These are phyloP conservation scores for Fagopyrum tataricum DNA, from an alignment of 148 eudicot species.

Conservation along the genomic window DNA sequence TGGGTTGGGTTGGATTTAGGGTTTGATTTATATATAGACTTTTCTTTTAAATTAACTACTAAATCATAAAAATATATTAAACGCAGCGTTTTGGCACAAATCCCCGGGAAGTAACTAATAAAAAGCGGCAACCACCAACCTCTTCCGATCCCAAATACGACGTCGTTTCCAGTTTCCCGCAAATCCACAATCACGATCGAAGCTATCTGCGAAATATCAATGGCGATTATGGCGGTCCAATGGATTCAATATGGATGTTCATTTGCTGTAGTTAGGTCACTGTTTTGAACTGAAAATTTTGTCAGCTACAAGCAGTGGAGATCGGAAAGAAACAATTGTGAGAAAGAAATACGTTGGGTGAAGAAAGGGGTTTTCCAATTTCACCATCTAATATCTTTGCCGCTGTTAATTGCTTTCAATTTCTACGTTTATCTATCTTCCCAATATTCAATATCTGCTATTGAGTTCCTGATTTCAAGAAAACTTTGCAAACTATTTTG, in stretches of 20 bases:
- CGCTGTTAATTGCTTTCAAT: background rate
- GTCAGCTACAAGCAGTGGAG: too few species aligned
- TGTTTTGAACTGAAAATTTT: too few species aligned
- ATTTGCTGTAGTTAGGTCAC: too few species aligned
- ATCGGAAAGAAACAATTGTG: too few species aligned
- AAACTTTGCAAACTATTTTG: background rate
- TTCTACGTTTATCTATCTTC: background rate
- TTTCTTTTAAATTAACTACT: too few species aligned
- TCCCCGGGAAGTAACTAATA: background rate
- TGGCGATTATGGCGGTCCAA: too few species aligned
- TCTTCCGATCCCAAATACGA: background rate
- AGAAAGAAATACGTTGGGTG: too few species aligned
- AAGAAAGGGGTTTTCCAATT: background rate
- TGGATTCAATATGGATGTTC: too few species aligned
- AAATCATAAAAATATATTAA: background rate
- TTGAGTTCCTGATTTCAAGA: background rate
- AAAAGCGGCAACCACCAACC: background rate
- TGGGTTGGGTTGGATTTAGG: background rate
- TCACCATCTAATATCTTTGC: background rate
- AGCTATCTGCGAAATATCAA: too few species aligned
- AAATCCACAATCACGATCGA: too few species aligned
- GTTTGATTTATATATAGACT: background rate
- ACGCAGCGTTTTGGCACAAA: background rate
- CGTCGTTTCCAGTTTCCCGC: slow-evolving; percentile 6
- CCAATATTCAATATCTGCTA: background rate